phyloP scores from a whole-genome alignment of 192 early-diverging fungal species.

The Umbelopsis ramanniana region DNA sequence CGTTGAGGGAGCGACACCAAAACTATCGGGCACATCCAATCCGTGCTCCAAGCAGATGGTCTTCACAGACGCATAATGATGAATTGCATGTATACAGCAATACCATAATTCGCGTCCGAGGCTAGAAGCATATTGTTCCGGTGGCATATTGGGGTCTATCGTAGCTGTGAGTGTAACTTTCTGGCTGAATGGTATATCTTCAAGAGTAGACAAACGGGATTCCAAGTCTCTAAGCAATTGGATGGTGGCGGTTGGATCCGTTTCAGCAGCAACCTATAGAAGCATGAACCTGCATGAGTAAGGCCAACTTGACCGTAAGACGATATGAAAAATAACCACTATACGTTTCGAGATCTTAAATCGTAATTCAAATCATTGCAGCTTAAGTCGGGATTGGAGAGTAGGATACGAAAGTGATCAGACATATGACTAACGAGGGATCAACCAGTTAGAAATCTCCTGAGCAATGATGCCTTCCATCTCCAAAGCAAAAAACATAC shows the following conservation, averaged over 20 bases:
- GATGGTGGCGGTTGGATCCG: conserved; percentile 42
- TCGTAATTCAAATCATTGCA: conserved; percentile 51
- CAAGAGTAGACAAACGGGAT: conserved; percentile 20
- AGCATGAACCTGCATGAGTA: conserved; percentile 1
- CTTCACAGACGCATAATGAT: conserved; percentile 64
- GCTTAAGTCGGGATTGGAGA: conserved; percentile 26
- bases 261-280: conserved; percentile 47
- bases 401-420: conserved; percentile 50
- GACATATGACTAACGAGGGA: conserved; percentile 40
- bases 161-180: conserved; percentile 46
- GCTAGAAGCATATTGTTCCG: conserved; percentile 40
- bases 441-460: not conserved
- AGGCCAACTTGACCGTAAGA: not conserved
- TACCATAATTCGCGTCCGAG: conserved; percentile 64
- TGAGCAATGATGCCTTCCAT: not conserved
- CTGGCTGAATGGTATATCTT: not conserved
- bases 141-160: conserved; percentile 43
- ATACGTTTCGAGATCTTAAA: conserved; percentile 47
- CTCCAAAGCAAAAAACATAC: conserved; percentile 3
- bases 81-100: conserved; percentile 61
- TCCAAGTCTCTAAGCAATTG: conserved; percentile 34
- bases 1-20: conserved; percentile 61
- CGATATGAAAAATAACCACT: not conserved
- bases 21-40: conserved; percentile 43
- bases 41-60: conserved; percentile 58